A percentile compares a stretch with the other conserved stretches of the same genome.
Evolutionary conservation across 371 early-diverging fungal species (phyloP).

Genomic region (Lichtheimia hyalospora): DNA sequence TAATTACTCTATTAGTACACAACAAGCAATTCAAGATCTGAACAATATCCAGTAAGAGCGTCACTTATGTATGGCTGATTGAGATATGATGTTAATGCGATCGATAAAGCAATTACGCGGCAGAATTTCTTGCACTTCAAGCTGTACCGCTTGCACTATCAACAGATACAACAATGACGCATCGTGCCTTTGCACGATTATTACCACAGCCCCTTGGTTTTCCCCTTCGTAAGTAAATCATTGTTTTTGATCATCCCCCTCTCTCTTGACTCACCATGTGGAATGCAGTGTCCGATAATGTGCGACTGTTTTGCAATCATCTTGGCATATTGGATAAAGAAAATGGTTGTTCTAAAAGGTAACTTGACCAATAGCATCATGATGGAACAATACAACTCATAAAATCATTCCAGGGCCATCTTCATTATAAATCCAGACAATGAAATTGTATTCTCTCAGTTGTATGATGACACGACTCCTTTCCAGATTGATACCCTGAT

Average conservation of each 20-base stretch:
- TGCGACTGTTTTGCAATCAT: conserved; percentile 1
- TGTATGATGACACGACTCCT: not conserved
- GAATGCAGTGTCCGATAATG: conserved; percentile 3
- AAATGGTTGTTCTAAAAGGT: conserved; percentile 5
- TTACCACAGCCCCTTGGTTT: not conserved
- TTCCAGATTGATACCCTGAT: not conserved
- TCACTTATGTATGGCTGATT: no score
- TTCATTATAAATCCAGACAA: not conserved
- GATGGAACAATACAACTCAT: not conserved
- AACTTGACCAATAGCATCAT: not conserved
- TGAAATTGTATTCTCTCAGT: not conserved
- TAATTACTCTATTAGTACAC: conserved; percentile 1
- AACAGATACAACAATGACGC: not conserved
- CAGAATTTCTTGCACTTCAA: not conserved
- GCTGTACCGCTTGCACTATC: conserved; percentile 3
- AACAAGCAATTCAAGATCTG: not conserved
- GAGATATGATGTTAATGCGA: not conserved
- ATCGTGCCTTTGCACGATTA: conserved; percentile 1
- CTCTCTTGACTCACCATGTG: not conserved
- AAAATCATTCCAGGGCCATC: not conserved
- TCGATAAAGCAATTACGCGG: not conserved
- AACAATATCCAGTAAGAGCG: conserved; percentile 1
- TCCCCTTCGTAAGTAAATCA: conserved; percentile 1
- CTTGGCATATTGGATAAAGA: conserved; percentile 4
- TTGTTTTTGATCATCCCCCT: not conserved